phyloP scores from a whole-genome alignment of 176 grass and related monocot genomes.

The Musa beccarii region DNA sequence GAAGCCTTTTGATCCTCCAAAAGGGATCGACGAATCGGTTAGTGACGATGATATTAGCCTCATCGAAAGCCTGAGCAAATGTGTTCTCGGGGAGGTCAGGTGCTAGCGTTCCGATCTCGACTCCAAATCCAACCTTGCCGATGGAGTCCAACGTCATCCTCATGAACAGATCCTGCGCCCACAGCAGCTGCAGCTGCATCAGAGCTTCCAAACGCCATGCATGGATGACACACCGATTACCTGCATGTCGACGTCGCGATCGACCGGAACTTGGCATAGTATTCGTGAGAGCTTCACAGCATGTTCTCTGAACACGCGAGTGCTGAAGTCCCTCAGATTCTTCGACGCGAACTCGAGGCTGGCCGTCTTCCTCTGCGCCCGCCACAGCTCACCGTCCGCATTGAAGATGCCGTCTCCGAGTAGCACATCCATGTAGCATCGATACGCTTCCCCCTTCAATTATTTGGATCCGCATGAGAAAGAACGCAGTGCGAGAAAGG shows the following conservation, averaged over 20 bases:
- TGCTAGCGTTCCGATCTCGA: conserved; percentile 78
- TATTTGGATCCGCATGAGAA: background rate
- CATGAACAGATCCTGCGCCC: conserved; percentile 67
- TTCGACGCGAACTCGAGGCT: conserved; percentile 93
- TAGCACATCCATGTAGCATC: conserved; percentile 82
- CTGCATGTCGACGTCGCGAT: conserved; percentile 64
- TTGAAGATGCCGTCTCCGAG: conserved; percentile 95
- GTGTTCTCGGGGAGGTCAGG: conserved; percentile 68
- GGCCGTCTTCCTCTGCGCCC: conserved; percentile 87
- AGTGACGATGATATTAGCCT: conserved; percentile 71
- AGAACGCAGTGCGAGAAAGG: background rate
- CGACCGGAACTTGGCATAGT: conserved; percentile 39
- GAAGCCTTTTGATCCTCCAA: conserved; percentile 69
- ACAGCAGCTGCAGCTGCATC: too few species aligned
- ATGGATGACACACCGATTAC: conserved; percentile 2
- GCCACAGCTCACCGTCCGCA: conserved; percentile 79
- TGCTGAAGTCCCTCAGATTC: conserved; percentile 80
- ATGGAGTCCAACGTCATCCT: conserved; percentile 96
- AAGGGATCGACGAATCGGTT: conserved; percentile 79
- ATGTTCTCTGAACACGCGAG: conserved; percentile 78
- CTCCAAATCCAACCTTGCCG: conserved; percentile 80
- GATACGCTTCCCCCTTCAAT: conserved; percentile 55
- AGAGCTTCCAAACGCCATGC: too few species aligned
- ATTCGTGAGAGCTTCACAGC: conserved; percentile 78
- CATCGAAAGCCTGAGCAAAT: conserved; percentile 78